Evolutionary conservation across 345 rosid species (phyloP).

Genomic region (Syzygium jambos): DNA sequence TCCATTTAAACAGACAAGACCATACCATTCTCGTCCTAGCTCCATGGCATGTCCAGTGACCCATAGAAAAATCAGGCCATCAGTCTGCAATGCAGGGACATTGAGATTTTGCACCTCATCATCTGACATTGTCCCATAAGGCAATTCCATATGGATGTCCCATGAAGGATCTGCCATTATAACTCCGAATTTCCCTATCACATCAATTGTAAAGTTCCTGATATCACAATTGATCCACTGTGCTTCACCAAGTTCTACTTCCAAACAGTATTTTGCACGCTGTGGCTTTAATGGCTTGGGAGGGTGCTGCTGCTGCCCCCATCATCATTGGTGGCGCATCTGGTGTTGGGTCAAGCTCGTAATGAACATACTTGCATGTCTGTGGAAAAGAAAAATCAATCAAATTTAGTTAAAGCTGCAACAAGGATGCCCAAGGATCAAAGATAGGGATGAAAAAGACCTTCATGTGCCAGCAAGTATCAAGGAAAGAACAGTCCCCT

Average conservation of each 20-base stretch:
- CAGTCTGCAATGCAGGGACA: conserved; percentile 98
- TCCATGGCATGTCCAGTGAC: conserved; percentile 99
- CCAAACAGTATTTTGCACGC: conserved; percentile 94
- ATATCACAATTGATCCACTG: conserved; percentile 98
- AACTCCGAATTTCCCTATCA: conserved; percentile 91
- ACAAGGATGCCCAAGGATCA: not conserved
- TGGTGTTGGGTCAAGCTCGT: conserved; percentile 87
- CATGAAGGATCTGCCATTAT: conserved; percentile 99
- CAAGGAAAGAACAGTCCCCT: conserved; percentile 99
- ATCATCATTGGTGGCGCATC: conserved; percentile 51
- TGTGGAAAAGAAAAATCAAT: conserved; percentile 14
- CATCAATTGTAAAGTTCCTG: conserved; percentile 84
- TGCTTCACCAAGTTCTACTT: conserved; percentile 95
- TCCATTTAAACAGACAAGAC: not conserved
- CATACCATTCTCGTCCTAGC: conserved; percentile 98
- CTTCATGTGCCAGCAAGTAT: conserved; percentile 99
- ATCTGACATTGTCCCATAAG: conserved; percentile 99
- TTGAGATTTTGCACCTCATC: conserved; percentile 98
- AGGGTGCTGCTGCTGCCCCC: conserved; percentile 39
- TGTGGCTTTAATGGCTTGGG: conserved; percentile 72
- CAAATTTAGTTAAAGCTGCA: not conserved
- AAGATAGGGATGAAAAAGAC: conserved; percentile 18
- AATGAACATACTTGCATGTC: conserved; percentile 99
- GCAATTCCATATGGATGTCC: conserved; percentile 99
- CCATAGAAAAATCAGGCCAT: conserved; percentile 96